Conservation (phyloP, 768 basidiomycete species). For the Pisolithus tinctorius region DNA sequence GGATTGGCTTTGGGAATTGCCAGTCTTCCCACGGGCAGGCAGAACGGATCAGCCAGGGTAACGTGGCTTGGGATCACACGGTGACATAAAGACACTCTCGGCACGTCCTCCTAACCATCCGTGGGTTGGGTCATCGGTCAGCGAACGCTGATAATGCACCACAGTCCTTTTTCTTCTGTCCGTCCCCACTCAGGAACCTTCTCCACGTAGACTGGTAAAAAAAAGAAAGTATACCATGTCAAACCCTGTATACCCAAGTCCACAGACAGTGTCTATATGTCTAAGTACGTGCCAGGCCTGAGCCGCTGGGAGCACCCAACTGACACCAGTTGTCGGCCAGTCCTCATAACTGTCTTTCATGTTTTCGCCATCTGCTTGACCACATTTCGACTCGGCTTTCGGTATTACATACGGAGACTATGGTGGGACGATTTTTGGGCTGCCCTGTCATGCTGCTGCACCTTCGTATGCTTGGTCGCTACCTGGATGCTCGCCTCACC, state of each 20-base stretch:
- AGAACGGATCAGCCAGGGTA: too few relatives aligned
- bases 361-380: conserved; percentile 13
- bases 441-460: conserved; percentile 8
- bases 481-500: conserved; percentile 16
- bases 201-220: too few relatives aligned
- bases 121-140: too few relatives aligned
- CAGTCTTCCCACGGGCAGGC: too few relatives aligned
- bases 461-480: conserved; percentile 5
- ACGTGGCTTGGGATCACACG: too few relatives aligned
- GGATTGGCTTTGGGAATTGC: too few relatives aligned
- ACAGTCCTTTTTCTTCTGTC: too few relatives aligned
- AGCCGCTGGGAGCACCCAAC: background rate
- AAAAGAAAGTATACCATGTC: background rate
- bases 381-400: conserved; percentile 22
- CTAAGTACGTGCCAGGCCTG: background rate
- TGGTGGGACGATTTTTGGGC: conserved; percentile 28
- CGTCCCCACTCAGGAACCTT: too few relatives aligned
- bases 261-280: background rate
- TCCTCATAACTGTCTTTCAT: conserved; percentile 16
- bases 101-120: too few relatives aligned
- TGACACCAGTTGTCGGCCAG: conserved; percentile 1
- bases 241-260: background rate
- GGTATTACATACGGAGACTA: conserved; percentile 13
- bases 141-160: too few relatives aligned
- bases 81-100: too few relatives aligned